phyloP scores from a whole-genome alignment of 352 stramenopile species.

The Globisporangium okanoganense region DNA sequence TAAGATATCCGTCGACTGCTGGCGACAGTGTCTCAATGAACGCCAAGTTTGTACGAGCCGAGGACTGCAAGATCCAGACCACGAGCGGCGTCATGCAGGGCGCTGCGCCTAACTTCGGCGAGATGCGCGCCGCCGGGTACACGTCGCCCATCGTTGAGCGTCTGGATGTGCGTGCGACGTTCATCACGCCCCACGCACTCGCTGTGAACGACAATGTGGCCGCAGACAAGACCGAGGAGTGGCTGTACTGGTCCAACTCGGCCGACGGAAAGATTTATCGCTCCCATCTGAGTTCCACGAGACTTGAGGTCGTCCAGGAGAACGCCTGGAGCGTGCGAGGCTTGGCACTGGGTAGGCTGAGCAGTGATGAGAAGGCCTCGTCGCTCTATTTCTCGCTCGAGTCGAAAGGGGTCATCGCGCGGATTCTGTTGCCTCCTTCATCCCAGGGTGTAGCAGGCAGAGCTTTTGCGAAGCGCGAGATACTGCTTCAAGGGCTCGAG shows the following conservation, averaged over 20 bases:
- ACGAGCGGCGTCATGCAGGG: constrained; percentile 44
- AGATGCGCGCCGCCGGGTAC: constrained; percentile 47
- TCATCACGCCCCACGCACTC: constrained; percentile 46
- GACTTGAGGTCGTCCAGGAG: constrained; percentile 38
- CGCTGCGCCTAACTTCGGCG: constrained; percentile 32
- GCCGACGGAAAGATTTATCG: constrained; percentile 59
- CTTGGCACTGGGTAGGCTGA: constrained; percentile 24
- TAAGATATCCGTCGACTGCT: constrained; percentile 13
- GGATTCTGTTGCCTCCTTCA: constrained; percentile 12
- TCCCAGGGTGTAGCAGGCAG: neutral
- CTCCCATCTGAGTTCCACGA: constrained; percentile 38
- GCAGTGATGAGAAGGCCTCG: neutral
- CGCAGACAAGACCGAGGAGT: constrained; percentile 15
- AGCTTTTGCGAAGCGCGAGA: neutral
- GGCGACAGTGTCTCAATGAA: neutral
- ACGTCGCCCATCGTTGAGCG: constrained; percentile 45
- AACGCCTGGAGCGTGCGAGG: constrained; percentile 51
- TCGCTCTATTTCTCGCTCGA: constrained; percentile 59
- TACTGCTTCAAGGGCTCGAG: constrained; percentile 38
- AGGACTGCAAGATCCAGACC: constrained; percentile 54
- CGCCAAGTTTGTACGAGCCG: constrained; percentile 18
- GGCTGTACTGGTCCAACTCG: constrained; percentile 75
- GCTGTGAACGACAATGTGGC: constrained; percentile 29
- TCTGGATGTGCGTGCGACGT: constrained; percentile 30
- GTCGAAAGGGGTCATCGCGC: constrained; percentile 46